These are phyloP conservation scores for Coemansia sp. DNA, from an alignment of 192 early-diverging fungal genomes.

Conservation along the genomic window DNA sequence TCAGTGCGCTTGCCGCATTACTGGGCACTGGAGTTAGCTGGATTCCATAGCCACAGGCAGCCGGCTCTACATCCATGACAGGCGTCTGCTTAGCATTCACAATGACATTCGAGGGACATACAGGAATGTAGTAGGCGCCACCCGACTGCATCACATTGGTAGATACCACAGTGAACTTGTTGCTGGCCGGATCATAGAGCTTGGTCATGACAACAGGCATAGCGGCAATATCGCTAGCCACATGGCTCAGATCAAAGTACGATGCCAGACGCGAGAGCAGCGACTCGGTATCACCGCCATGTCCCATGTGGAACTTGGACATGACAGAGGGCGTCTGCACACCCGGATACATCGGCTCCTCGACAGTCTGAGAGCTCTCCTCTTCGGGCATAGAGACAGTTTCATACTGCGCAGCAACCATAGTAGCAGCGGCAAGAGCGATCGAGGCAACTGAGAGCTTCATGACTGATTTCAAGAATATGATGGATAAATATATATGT, in stretches of 20 bases:
- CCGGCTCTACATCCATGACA: not conserved
- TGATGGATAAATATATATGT: no score
- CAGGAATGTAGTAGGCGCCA: constrained; percentile 22
- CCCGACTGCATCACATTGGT: constrained; percentile 14
- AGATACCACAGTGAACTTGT: constrained; percentile 17
- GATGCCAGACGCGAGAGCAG: constrained; percentile 15
- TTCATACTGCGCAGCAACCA: constrained; percentile 12
- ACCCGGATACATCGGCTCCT: not conserved
- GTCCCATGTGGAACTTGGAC: not conserved
- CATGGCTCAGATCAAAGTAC: constrained; percentile 23
- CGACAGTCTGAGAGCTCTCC: not conserved
- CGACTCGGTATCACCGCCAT: constrained; percentile 2
- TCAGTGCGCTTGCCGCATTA: constrained; percentile 8
- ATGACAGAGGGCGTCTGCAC: not conserved
- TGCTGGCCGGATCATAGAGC: constrained; percentile 14
- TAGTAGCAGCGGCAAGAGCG: constrained; percentile 5
- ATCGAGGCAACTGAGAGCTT: constrained; percentile 17
- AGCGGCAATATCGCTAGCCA: not conserved
- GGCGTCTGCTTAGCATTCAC: not conserved
- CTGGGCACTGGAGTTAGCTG: constrained; percentile 19
- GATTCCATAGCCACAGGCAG: constrained; percentile 21
- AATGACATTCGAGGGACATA: constrained; percentile 12
- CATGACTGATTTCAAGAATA: constrained; percentile 5
- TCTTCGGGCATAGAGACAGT: not conserved
- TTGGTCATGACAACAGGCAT: constrained; percentile 7